Conservation (phyloP, 352 stramenopile species). For the Phytophthora pini region DNA sequence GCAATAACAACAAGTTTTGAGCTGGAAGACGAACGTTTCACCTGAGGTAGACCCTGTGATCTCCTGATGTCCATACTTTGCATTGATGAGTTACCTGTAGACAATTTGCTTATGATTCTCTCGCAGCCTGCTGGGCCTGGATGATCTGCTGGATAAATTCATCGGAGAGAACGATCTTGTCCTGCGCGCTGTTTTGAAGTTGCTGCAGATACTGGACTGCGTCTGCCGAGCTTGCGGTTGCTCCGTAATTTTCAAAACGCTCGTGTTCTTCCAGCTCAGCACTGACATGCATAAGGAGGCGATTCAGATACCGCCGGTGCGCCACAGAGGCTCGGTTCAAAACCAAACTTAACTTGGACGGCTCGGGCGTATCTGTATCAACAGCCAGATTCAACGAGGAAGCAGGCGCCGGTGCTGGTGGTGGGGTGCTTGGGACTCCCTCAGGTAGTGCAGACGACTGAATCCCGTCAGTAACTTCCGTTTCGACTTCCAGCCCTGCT, state of each 20-base stretch:
- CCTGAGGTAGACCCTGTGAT: conserved; percentile 4
- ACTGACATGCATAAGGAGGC: conserved; percentile 68
- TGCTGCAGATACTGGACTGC: conserved; percentile 88
- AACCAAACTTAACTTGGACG: conserved; percentile 69
- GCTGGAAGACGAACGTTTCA: background rate
- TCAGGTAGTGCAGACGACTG: conserved; percentile 27
- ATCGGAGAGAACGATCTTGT: conserved; percentile 89
- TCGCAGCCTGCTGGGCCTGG: conserved; percentile 75
- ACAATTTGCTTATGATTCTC: conserved; percentile 63
- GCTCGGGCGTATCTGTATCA: conserved; percentile 46
- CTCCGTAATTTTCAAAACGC: conserved; percentile 75
- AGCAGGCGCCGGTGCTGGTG: conserved; percentile 28
- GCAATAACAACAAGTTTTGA: conserved; percentile 18
- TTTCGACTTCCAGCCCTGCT: conserved; percentile 37
- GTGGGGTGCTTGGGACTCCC: conserved; percentile 32
- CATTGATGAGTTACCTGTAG: conserved; percentile 15
- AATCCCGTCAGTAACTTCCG: conserved; percentile 29
- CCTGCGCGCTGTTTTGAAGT: conserved; percentile 84
- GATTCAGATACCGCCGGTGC: conserved; percentile 78
- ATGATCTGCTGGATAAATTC: conserved; percentile 89
- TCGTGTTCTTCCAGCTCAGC: conserved; percentile 80
- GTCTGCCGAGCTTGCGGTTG: conserved; percentile 81
- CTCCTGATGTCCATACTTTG: conserved; percentile 10
- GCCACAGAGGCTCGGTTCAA: conserved; percentile 62
- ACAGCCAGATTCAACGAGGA: conserved; percentile 16